Evolutionary conservation across 805 yeast species (phyloP).

Genomic region (Pichia californica): DNA sequence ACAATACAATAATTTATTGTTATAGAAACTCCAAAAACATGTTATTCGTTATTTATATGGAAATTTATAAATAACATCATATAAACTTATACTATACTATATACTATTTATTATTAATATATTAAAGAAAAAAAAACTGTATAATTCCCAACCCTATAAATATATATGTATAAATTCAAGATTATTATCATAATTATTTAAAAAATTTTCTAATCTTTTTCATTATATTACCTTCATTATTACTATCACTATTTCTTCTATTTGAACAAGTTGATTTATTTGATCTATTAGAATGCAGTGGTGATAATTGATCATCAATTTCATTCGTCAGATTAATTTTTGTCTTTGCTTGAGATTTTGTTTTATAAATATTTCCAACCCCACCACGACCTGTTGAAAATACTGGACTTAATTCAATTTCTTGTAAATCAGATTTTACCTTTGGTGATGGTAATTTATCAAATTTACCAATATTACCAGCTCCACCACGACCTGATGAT

Average conservation of each 20-base stretch:
- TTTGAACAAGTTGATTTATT: constrained; percentile 1
- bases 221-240: constrained; percentile 11
- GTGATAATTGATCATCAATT: constrained; percentile 37
- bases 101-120: too few relatives aligned
- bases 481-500: constrained; percentile 56
- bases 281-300: constrained; percentile 19
- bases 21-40: too few relatives aligned
- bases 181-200: not conserved
- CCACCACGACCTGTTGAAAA: constrained; percentile 55
- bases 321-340: constrained; percentile 34
- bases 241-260: not conserved
- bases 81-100: too few relatives aligned
- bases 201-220: constrained; percentile 18
- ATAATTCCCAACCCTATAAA: too few relatives aligned
- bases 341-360: constrained; percentile 9
- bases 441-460: constrained; percentile 39
- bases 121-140: too few relatives aligned
- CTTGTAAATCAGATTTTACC: constrained; percentile 32
- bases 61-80: too few relatives aligned
- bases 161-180: too few relatives aligned
- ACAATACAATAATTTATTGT: too few relatives aligned
- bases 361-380: constrained; percentile 39
- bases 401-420: constrained; percentile 32
- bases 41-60: too few relatives aligned
- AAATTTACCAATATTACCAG: constrained; percentile 42